Conservation (phyloP, 495 filamentous ascomycete genomes). For the Aspergillus hancockii region DNA sequence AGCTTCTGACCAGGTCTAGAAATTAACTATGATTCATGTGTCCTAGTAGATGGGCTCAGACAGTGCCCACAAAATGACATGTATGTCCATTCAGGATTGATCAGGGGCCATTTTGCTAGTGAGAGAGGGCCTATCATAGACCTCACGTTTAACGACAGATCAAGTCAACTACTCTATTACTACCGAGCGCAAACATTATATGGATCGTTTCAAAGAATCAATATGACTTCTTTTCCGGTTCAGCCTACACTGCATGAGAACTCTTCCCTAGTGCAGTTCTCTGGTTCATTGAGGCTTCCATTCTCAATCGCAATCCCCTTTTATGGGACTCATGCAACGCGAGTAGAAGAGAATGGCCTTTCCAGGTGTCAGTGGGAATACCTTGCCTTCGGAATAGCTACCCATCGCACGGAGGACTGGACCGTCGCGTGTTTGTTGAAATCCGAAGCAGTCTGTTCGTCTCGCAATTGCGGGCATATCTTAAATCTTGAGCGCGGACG, state of each 20-base stretch:
- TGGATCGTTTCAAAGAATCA: slow-evolving; percentile 31
- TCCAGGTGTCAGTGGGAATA: slow-evolving; percentile 42
- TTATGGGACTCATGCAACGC: slow-evolving; percentile 35
- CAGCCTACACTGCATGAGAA: slow-evolving; percentile 30
- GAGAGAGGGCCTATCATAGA: slow-evolving; percentile 30
- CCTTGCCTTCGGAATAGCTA: slow-evolving; percentile 43
- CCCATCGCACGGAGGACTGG: slow-evolving; percentile 40
- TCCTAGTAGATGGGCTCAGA: slow-evolving; percentile 11
- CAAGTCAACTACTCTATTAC: slow-evolving; percentile 38
- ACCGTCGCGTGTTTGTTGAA: slow-evolving; percentile 43
- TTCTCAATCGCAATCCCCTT: slow-evolving; percentile 48
- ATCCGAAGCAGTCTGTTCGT: slow-evolving; percentile 28
- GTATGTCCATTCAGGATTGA: slow-evolving; percentile 1
- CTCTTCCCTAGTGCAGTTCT: slow-evolving; percentile 29
- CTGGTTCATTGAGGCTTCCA: slow-evolving; percentile 26
- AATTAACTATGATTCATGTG: slow-evolving; percentile 18
- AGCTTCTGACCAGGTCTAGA: slow-evolving; percentile 16
- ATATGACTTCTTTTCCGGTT: slow-evolving; percentile 7
- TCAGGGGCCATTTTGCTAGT: not conserved
- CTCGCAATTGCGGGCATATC: slow-evolving; percentile 35
- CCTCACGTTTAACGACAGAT: slow-evolving; percentile 40
- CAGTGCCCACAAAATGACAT: slow-evolving; percentile 6
- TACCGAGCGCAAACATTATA: slow-evolving; percentile 33
- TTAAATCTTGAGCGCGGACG: slow-evolving; percentile 46
- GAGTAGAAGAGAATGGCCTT: slow-evolving; percentile 5